Evolutionary conservation across 129 eudicot genomes (phyloP), one percentile per base, ranked within the genome.

Genomic region (Tagetes erecta): DNA sequence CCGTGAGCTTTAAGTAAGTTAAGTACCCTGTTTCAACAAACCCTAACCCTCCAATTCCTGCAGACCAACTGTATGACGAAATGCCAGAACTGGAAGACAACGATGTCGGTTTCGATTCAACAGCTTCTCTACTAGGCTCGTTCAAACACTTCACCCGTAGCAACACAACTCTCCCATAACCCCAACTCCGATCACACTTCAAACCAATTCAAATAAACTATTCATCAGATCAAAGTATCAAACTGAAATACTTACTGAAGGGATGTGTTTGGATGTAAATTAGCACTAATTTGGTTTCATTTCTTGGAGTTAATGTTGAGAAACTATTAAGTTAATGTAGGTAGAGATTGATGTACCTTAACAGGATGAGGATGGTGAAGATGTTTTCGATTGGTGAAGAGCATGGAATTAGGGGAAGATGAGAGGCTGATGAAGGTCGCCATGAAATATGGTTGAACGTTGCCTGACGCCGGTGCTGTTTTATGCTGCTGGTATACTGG

Each of bases 31-130:
- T 91, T 82, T 95, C 99, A 37, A 88, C 44, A 71, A 91, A 88
- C 55, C 99, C 99, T 49, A 95, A 47, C 39, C 86, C 94, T 62
- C 97, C 97, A 30, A 93, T 85, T 3, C 74, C 95, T 37, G 92
- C 96, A 80, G 83, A 87, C 98, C 95, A 93, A 73, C 64, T 90
- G 81, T 90, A 93, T 73, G 95, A 63, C 40, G 98, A 86, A 86
- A 77, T 80, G 92, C 80, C 82, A 47, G 74, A 38, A 75, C 63
- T 59, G 4, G 82, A 10, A 46, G 80, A 41, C 40, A 60, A 12
- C 31, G 75, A 58, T 3, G 68, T 33, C 11, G 83, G 37, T 60
- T 78, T 81, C 5, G 75, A 53, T 35, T 82, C 86, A 33, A 77
- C 79, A 14, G 68, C 77, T 45, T 81, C 88, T 39, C 51, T 68